phyloP scores from a whole-genome alignment of 1,284 basidiomycete species.

The Schizophyllum amplum region DNA sequence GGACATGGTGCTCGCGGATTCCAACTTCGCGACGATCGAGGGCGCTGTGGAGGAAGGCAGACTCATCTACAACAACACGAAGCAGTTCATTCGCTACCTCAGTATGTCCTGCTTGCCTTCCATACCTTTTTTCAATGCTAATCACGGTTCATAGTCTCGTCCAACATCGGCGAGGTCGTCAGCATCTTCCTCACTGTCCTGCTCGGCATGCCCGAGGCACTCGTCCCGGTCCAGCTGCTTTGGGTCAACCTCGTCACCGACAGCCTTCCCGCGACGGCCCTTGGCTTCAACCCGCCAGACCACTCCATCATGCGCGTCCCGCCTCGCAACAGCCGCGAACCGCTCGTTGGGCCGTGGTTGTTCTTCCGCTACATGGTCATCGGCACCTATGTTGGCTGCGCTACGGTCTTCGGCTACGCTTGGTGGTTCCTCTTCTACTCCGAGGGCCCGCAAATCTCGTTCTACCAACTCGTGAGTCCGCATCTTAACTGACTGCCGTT shows the following conservation, averaged over 20 bases:
- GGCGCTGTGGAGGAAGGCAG: constrained; percentile 95
- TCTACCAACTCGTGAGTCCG: constrained; percentile 78
- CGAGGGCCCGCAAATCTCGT: constrained; percentile 88
- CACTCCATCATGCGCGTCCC: constrained; percentile 94
- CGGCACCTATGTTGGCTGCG: constrained; percentile 89
- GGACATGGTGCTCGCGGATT: constrained; percentile 91
- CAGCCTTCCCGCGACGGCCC: constrained; percentile 94
- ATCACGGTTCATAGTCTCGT: constrained; percentile 64
- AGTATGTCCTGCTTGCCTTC: constrained; percentile 38
- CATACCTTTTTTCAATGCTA: constrained; percentile 25
- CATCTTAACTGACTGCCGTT: constrained; percentile 4
- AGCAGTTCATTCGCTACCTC: constrained; percentile 93
- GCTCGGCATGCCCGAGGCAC: constrained; percentile 96
- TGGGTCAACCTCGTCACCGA: constrained; percentile 97
- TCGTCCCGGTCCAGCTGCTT: constrained; percentile 95
- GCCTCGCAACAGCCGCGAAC: constrained; percentile 83
- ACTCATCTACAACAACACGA: constrained; percentile 98
- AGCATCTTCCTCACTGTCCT: constrained; percentile 97
- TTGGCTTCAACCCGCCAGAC: constrained; percentile 96
- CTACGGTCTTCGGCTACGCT: constrained; percentile 94
- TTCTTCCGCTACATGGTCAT: constrained; percentile 95
- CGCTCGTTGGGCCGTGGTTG: constrained; percentile 87
- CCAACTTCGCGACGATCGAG: constrained; percentile 90
- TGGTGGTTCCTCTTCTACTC: constrained; percentile 98
- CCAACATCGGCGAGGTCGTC: constrained; percentile 98